Conservation (phyloP, 139 green algal species). For the Ulvella scutata region DNA sequence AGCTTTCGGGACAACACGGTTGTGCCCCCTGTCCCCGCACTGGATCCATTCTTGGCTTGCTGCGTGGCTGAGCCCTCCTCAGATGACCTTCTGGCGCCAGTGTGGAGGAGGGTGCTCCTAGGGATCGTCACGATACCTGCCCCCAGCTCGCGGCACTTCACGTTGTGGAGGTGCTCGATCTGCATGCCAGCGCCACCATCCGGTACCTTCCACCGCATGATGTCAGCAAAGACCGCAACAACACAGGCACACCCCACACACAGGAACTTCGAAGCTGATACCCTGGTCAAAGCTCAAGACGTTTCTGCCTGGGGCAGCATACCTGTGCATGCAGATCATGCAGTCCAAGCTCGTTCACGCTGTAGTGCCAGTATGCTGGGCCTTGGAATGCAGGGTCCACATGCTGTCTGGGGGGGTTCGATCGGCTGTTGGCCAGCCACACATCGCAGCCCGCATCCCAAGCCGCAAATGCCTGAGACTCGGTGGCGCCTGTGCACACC, state of each 20-base stretch:
- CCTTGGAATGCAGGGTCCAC: conserved; percentile 24
- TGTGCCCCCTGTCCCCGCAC: too few relatives aligned
- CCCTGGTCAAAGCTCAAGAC: not conserved
- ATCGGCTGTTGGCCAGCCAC: conserved; percentile 76
- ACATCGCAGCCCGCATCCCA: conserved; percentile 86
- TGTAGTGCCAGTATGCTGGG: conserved; percentile 70
- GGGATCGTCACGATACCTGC: conserved; percentile 5
- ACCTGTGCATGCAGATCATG: conserved; percentile 46
- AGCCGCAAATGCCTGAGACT: conserved; percentile 74
- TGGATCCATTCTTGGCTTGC: too few relatives aligned
- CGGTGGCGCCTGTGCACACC: conserved; percentile 61
- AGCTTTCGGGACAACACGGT: too few relatives aligned
- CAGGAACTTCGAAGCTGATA: not conserved
- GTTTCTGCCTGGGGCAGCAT: not conserved
- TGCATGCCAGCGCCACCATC: too few relatives aligned
- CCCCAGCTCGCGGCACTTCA: conserved; percentile 65
- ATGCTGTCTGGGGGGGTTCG: conserved; percentile 63
- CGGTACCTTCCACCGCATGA: too few relatives aligned
- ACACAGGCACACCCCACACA: too few relatives aligned
- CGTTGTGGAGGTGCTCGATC: conserved; percentile 64
- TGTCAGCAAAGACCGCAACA: too few relatives aligned
- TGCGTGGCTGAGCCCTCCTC: too few relatives aligned
- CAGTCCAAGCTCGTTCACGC: conserved; percentile 65
- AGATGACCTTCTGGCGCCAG: too few relatives aligned
- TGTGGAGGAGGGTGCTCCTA: too few relatives aligned